Conservation (phyloP, 1,284 basidiomycete genomes). For the Crepidotus sp. region DNA sequence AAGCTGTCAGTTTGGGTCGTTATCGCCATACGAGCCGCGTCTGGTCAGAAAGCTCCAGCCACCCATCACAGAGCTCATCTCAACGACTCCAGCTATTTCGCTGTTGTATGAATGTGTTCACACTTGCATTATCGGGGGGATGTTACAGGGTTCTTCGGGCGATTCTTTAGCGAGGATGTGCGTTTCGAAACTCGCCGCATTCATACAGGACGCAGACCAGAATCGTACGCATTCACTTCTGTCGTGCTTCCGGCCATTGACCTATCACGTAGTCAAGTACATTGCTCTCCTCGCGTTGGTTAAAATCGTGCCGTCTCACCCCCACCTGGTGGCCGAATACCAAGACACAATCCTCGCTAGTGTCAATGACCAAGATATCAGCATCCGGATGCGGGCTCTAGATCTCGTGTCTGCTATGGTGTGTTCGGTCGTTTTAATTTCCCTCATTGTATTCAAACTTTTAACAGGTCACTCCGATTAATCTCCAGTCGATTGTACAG, state of each 20-base stretch:
- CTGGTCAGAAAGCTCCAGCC: slow-evolving; percentile 90
- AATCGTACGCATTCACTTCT: slow-evolving; percentile 54
- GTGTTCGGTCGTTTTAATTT: slow-evolving; percentile 20
- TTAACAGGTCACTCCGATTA: slow-evolving; percentile 68
- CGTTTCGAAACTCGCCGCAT: slow-evolving; percentile 88
- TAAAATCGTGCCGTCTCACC: slow-evolving; percentile 91
- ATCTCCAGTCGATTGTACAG: slow-evolving; percentile 83
- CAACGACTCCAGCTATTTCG: slow-evolving; percentile 92
- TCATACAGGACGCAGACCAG: slow-evolving; percentile 90
- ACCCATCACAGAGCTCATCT: slow-evolving; percentile 91
- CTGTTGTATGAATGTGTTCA: slow-evolving; percentile 97
- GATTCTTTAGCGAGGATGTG: slow-evolving; percentile 80
- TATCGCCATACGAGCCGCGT: slow-evolving; percentile 88
- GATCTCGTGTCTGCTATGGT: slow-evolving; percentile 94
- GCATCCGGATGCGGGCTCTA: slow-evolving; percentile 90
- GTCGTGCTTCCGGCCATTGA: neutral
- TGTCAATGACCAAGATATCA: slow-evolving; percentile 89
- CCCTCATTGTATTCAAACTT: slow-evolving; percentile 9
- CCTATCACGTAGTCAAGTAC: slow-evolving; percentile 70
- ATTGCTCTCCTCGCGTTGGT: slow-evolving; percentile 92
- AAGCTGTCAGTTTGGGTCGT: slow-evolving; percentile 68
- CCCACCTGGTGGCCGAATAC: slow-evolving; percentile 85
- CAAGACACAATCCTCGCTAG: slow-evolving; percentile 88
- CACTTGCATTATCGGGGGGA: slow-evolving; percentile 95
- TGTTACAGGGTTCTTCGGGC: slow-evolving; percentile 80